Evolutionary conservation across 768 basidiomycete species (phyloP).

Genomic region (Amanita exitialis): DNA sequence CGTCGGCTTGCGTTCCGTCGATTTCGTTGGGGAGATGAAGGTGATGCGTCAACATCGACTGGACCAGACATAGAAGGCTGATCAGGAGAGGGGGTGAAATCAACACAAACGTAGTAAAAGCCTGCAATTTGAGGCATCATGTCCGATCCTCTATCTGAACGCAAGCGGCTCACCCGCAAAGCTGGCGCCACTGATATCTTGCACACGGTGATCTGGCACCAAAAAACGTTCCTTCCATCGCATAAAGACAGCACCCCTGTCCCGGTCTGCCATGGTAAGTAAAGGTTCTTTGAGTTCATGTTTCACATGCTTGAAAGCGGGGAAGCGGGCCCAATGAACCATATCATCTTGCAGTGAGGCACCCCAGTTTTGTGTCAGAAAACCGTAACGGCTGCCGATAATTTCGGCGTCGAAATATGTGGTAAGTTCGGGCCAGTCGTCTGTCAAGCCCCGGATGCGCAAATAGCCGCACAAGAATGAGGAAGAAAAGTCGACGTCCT

Average conservation of each 20-base stretch:
- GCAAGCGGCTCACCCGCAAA: conserved; percentile 68
- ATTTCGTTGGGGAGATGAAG: conserved; percentile 23
- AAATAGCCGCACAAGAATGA: conserved; percentile 89
- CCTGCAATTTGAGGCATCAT: conserved; percentile 34
- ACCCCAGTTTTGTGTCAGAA: conserved; percentile 85
- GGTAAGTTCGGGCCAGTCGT: conserved; percentile 92
- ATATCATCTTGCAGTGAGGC: conserved; percentile 88
- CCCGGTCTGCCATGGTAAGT: conserved; percentile 67
- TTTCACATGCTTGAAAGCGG: conserved; percentile 76
- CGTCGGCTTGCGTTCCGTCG: conserved; percentile 40
- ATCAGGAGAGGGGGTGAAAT: conserved; percentile 61
- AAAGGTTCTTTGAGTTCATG: conserved; percentile 71
- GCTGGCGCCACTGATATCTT: conserved; percentile 90
- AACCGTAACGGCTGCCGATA: conserved; percentile 85
- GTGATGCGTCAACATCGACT: conserved; percentile 19
- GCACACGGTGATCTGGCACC: conserved; percentile 89
- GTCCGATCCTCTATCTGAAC: not conserved
- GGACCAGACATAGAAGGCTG: conserved; percentile 6
- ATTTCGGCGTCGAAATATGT: conserved; percentile 97
- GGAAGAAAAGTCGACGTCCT: conserved; percentile 86
- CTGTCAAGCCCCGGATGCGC: conserved; percentile 84
- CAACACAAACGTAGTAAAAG: conserved; percentile 93
- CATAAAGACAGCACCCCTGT: conserved; percentile 85
- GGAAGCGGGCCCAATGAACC: conserved; percentile 92
- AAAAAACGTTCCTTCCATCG: conserved; percentile 96